Conservation (phyloP, 2,329 filamentous ascomycete genomes). For the Elsinoe perseae region DNA sequence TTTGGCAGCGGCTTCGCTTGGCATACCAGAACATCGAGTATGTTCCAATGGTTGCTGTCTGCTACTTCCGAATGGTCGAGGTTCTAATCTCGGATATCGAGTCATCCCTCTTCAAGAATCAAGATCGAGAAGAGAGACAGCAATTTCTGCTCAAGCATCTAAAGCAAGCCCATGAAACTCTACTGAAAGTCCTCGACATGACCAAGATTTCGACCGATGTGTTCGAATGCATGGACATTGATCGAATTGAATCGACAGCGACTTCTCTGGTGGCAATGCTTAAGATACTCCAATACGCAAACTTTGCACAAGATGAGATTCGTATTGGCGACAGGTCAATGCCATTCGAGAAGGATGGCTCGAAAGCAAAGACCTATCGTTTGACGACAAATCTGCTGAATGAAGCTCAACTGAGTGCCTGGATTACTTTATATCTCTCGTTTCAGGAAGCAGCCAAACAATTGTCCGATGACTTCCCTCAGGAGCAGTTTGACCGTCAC, state of each 20-base stretch:
- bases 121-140: slow-evolving; percentile 56
- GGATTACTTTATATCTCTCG: slow-evolving; percentile 79
- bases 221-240: slow-evolving; percentile 77
- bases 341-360: slow-evolving; percentile 12
- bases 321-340: slow-evolving; percentile 53
- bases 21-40: slow-evolving; percentile 84
- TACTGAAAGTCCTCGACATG: slow-evolving; percentile 62
- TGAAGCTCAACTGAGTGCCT: slow-evolving; percentile 79
- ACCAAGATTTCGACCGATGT: slow-evolving; percentile 55
- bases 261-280: slow-evolving; percentile 62
- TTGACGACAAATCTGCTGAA: slow-evolving; percentile 42
- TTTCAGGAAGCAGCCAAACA: slow-evolving; percentile 67
- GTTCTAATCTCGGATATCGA: slow-evolving; percentile 67
- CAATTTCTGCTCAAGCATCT: slow-evolving; percentile 66
- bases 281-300: slow-evolving; percentile 68
- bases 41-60: slow-evolving; percentile 79
- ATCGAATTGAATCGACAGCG: slow-evolving; percentile 66
- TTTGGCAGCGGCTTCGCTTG: slow-evolving; percentile 86
- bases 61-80: slow-evolving; percentile 76
- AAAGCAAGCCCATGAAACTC: slow-evolving; percentile 68
- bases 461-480: slow-evolving; percentile 54
- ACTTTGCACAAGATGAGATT: slow-evolving; percentile 79
- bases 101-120: slow-evolving; percentile 48
- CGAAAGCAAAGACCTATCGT: slow-evolving; percentile 10
- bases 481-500: slow-evolving; percentile 55